Evolutionary conservation across 2,329 filamentous ascomycete species (phyloP).

Genomic region (Botrytis paeoniae): DNA sequence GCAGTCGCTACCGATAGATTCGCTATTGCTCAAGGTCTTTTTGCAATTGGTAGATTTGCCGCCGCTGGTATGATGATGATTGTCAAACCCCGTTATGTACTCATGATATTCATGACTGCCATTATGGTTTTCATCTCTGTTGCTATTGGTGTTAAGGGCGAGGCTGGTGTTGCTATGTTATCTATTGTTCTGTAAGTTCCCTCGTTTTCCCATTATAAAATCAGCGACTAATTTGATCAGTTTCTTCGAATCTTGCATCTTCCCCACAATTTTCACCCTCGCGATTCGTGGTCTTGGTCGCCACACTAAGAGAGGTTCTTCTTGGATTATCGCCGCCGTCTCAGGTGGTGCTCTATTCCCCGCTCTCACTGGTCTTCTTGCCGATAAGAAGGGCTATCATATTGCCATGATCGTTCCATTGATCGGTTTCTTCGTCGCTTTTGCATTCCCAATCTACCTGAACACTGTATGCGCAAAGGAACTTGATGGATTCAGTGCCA

Average conservation of each 20-base stretch:
- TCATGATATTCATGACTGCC: conserved; percentile 59
- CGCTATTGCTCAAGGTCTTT: conserved; percentile 68
- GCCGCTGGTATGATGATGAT: conserved; percentile 59
- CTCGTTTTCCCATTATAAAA: no score
- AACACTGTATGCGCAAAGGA: conserved; percentile 38
- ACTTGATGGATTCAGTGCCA: conserved; percentile 39
- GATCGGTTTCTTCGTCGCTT: conserved; percentile 38
- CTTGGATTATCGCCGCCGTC: conserved; percentile 60
- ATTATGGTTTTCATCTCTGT: conserved; percentile 52
- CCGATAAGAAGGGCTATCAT: conserved; percentile 17
- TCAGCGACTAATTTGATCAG: not conserved
- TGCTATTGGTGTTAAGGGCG: conserved; percentile 41
- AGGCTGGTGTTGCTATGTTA: conserved; percentile 57
- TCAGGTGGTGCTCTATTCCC: conserved; percentile 35
- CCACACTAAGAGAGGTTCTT: conserved; percentile 74
- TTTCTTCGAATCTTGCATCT: conserved; percentile 75
- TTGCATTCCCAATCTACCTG: conserved; percentile 39
- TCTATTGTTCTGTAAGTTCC: conserved; percentile 56
- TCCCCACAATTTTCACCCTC: conserved; percentile 77
- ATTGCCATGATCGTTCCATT: conserved; percentile 38
- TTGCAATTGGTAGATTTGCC: conserved; percentile 71
- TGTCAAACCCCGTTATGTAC: conserved; percentile 66
- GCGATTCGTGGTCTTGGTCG: conserved; percentile 75
- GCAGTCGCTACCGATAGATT: conserved; percentile 61
- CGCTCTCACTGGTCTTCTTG: conserved; percentile 22